Evolutionary conservation across 805 yeast genomes (phyloP), one percentile per base, ranked within the genome.

Genomic region (Candida pseudoglaebosa): DNA sequence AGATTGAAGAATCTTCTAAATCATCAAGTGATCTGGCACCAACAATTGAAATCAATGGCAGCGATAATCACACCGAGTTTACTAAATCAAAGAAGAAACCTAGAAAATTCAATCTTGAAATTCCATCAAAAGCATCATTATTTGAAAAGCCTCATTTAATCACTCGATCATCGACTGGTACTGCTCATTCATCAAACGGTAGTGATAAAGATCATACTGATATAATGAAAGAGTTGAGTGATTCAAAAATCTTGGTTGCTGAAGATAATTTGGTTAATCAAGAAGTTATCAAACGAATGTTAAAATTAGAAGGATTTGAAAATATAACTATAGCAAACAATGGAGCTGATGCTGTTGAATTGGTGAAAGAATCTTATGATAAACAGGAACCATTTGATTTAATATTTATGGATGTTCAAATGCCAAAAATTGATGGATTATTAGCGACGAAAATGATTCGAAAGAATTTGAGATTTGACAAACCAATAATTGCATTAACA

Each of bases 371-470:
- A 24, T 64, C 80, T 1, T 50, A 64, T 18, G 70, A 59, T 2
- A 52, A 59, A 2, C 60, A 60, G 12, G 65, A 65, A 7, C 52
- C 57, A 12, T 88, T 71, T 56, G 91, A 87, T 56, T 62, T 91
- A 38, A 78, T 93, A 2, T 86, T 91, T 55, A 91, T 91, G 99
- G 99, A 91, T 60, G 95, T 91, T 37, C 97, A 91, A 61, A 91
- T 90, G 98, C 98, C 98, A 4, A 82, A 78, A 51, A 71, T 89
- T 48, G 97, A 91, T 57, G 99, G 99, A 2, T 64, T 90, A 21
- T 69, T 79, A 18, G 95, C 97, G 0, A 89, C 98, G 0, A 77
- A 69, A 44, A 70, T 75, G 52, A 83, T 91, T 24, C 70, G 96
- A 32, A 61, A 68, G 13, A 80, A 83, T 32, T 58, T 84, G 43